Percentiles rank a stretch among this genome's conserved stretches.
phyloP scores from a whole-genome alignment of 768 basidiomycete genomes.

The Lactarius quietus region DNA sequence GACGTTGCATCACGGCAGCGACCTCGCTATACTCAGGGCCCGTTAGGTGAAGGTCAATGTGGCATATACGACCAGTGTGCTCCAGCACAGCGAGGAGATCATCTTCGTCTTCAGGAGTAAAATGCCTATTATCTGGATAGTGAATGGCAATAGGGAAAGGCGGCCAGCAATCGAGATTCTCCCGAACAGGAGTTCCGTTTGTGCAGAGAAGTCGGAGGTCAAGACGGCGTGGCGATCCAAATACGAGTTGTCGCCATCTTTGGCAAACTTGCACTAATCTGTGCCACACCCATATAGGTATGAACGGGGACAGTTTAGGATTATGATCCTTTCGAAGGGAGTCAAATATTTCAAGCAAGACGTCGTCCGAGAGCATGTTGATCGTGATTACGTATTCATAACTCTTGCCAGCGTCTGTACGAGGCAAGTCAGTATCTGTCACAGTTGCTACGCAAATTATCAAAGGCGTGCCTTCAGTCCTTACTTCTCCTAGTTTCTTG shows the following conservation, averaged over 20 bases:
- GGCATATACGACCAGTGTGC: not conserved
- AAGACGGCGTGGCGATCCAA: not conserved
- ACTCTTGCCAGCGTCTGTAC: not conserved
- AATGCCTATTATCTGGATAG: not conserved
- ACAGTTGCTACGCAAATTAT: not conserved
- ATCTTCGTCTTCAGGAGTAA: not conserved
- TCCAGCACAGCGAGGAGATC: not conserved
- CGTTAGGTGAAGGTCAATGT: not conserved
- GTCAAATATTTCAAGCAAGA: not conserved
- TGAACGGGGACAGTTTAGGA: not conserved
- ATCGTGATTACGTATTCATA: not conserved
- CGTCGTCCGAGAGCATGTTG: not conserved
- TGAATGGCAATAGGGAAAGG: not conserved
- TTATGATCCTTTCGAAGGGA: not conserved
- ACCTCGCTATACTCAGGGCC: not conserved
- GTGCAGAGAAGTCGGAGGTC: not conserved
- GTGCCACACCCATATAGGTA: not conserved
- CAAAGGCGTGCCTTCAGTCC: not conserved
- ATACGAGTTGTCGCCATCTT: not conserved
- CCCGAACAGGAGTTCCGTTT: not conserved
- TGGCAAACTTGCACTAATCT: not conserved
- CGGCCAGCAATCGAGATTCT: not conserved
- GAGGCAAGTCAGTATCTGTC: not conserved
- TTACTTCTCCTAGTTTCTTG: too few relatives aligned
- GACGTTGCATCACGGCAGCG: not conserved